A percentile compares a stretch with the other conserved stretches of the same genome.
These are phyloP conservation scores for Phlegmacium glaucopus DNA, from an alignment of 768 basidiomycete genomes.

Conservation along the genomic window DNA sequence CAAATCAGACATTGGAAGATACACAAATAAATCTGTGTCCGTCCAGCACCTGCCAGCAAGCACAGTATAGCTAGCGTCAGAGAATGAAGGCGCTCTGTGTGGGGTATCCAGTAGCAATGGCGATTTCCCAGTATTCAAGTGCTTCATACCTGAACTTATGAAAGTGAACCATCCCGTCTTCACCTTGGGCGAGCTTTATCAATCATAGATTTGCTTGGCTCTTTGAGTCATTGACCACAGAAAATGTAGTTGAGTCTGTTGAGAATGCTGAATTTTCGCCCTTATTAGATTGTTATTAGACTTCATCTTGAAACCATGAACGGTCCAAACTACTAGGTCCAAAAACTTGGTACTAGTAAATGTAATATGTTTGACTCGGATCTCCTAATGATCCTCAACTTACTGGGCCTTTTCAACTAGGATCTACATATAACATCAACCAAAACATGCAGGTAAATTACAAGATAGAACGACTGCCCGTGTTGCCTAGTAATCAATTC, in stretches of 20 bases:
- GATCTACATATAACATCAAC: conserved; percentile 51
- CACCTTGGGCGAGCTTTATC: conserved; percentile 12
- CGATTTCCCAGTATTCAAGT: neutral
- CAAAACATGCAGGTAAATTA: conserved; percentile 40
- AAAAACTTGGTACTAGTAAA: conserved; percentile 48
- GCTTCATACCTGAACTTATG: conserved; percentile 5
- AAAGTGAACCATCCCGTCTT: conserved; percentile 9
- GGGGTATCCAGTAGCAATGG: neutral
- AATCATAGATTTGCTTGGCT: too few species aligned
- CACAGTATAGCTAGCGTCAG: neutral
- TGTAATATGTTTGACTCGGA: conserved; percentile 1
- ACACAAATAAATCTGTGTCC: conserved; percentile 7
- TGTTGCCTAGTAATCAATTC: too few species aligned
- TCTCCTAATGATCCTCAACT: conserved; percentile 2
- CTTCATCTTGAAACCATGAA: conserved; percentile 59
- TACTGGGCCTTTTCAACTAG: conserved; percentile 18
- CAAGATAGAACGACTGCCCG: neutral
- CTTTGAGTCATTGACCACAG: too few species aligned
- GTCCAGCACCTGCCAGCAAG: neutral
- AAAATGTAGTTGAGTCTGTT: too few species aligned
- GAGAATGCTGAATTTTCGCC: neutral
- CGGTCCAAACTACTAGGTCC: conserved; percentile 63
- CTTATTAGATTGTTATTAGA: too few species aligned
- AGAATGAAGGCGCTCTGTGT: neutral
- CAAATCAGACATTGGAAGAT: conserved; percentile 8